Conservation (phyloP, 2,329 filamentous ascomycete genomes). For the Harringtonia aguacate region DNA sequence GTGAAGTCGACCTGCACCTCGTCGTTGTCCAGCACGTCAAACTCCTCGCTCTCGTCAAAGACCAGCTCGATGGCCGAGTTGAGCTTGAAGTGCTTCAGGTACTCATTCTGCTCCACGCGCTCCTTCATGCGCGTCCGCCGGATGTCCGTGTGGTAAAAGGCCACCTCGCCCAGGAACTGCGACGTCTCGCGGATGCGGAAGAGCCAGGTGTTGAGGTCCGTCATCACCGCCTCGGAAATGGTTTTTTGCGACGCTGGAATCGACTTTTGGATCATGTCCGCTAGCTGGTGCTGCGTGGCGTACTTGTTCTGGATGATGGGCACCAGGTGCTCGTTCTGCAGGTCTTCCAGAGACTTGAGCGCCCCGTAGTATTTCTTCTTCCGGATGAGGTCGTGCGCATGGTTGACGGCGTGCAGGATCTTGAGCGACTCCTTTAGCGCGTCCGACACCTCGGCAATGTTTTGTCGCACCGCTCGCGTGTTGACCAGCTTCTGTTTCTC, state of each 20-base stretch:
- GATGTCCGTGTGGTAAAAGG: conserved; percentile 91
- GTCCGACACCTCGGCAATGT: conserved; percentile 85
- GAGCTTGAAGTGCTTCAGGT: conserved; percentile 73
- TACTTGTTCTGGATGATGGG: conserved; percentile 67
- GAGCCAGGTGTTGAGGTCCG: conserved; percentile 92
- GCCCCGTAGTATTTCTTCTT: conserved; percentile 96
- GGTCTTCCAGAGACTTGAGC: conserved; percentile 83
- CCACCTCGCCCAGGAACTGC: conserved; percentile 89
- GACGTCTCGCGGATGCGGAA: conserved; percentile 92
- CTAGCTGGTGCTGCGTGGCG: conserved; percentile 88
- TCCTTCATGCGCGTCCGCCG: conserved; percentile 75
- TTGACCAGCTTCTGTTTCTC: conserved; percentile 94
- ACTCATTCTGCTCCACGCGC: conserved; percentile 63
- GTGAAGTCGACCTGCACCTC: conserved; percentile 92
- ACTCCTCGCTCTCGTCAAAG: conserved; percentile 90
- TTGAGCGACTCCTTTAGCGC: conserved; percentile 85
- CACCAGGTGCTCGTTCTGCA: conserved; percentile 87
- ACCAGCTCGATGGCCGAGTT: conserved; percentile 95
- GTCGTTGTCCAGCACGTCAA: conserved; percentile 90
- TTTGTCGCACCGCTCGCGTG: conserved; percentile 82
- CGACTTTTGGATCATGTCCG: conserved; percentile 90
- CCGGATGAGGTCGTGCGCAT: conserved; percentile 81
- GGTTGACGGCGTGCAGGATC: conserved; percentile 84
- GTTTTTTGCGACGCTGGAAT: conserved; percentile 86
- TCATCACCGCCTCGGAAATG: conserved; percentile 95